Percentiles rank a stretch among this genome's conserved stretches.
Evolutionary conservation across 2,329 filamentous ascomycete species (phyloP).

Genomic region (Fusarium tupiense): DNA sequence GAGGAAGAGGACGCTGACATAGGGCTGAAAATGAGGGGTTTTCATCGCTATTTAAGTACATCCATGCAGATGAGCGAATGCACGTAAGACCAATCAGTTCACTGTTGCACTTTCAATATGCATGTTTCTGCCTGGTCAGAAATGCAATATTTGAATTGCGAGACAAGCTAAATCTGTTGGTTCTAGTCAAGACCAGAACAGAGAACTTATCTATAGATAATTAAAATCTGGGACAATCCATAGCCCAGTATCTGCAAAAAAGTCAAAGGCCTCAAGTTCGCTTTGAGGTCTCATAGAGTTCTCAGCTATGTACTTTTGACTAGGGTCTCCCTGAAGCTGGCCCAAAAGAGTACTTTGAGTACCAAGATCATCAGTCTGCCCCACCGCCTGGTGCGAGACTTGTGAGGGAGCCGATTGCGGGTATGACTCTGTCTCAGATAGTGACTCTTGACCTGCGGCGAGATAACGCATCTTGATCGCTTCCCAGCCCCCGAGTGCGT

Average conservation of each 20-base stretch:
- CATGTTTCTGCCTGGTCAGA: background rate
- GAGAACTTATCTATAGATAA: background rate
- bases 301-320: background rate
- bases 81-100: background rate
- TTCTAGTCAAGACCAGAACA: no score
- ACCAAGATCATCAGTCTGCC: background rate
- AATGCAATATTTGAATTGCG: fast-evolving
- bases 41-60: fast-evolving
- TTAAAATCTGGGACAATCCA: background rate
- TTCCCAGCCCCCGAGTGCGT: background rate
- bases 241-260: background rate
- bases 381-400: background rate
- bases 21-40: background rate
- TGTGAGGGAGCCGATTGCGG: background rate
- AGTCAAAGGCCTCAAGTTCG: background rate
- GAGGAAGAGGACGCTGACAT: no score
- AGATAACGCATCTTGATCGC: background rate
- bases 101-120: background rate
- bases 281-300: background rate
- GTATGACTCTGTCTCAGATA: background rate
- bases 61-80: fast-evolving
- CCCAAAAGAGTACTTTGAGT: background rate
- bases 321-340: background rate
- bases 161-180: background rate
- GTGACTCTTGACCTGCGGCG: background rate